Evolutionary conservation across 108 stramenopile species (phyloP).

Genomic region (Cyclotella kingstonii): DNA sequence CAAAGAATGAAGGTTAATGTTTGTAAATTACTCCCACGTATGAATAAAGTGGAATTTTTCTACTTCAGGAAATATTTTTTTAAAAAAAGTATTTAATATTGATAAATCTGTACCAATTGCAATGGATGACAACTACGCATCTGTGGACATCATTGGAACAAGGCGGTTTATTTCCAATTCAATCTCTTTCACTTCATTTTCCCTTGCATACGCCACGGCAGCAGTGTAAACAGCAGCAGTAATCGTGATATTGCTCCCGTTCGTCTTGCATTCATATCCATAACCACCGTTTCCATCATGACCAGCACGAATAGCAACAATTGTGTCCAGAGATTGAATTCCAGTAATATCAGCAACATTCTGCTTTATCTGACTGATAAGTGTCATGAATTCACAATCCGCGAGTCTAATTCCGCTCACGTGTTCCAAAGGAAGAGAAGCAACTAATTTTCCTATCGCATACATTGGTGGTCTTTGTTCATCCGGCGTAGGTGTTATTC

Average conservation of each 20-base stretch:
- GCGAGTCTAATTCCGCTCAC: slow-evolving; percentile 34
- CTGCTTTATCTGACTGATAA: slow-evolving; percentile 27
- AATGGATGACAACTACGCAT: no score
- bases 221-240: slow-evolving; percentile 34
- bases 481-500: slow-evolving; percentile 27
- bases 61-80: no score
- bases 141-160: slow-evolving; percentile 33
- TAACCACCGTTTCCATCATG: slow-evolving; percentile 15
- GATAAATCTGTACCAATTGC: no score
- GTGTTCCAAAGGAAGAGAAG: slow-evolving; percentile 24
- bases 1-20: no score
- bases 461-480: slow-evolving; percentile 30
- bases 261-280: slow-evolving; percentile 24
- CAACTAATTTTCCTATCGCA: slow-evolving; percentile 39
- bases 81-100: no score
- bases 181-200: slow-evolving; percentile 23
- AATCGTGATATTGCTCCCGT: slow-evolving; percentile 13
- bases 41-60: no score
- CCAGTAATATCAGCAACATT: slow-evolving; percentile 30
- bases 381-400: slow-evolving; percentile 33
- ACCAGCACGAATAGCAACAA: slow-evolving; percentile 37
- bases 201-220: slow-evolving; percentile 31
- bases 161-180: slow-evolving; percentile 40
- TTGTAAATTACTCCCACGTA: no score
- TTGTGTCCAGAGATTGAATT: slow-evolving; percentile 41